phyloP scores from a whole-genome alignment of 2,329 filamentous ascomycete genomes.

The Cercospora brassicicola region DNA sequence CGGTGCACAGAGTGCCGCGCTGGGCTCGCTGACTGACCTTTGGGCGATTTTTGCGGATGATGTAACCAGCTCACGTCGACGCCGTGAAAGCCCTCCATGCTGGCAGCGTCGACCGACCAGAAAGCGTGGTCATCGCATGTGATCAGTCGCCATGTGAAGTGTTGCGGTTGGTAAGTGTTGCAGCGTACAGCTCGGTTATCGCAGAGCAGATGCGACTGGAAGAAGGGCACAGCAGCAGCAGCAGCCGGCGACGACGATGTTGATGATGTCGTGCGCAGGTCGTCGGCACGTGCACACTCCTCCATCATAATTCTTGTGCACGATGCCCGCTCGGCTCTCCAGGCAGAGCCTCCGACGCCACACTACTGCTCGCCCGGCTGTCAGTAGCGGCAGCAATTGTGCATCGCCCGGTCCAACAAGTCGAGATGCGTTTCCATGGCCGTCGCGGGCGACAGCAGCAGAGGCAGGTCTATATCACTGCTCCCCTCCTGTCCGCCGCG shows the following conservation, averaged over 20 bases:
- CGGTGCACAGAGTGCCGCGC: neutral
- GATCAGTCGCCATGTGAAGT: slow-evolving; percentile 21
- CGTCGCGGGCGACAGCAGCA: neutral
- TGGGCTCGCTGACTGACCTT: slow-evolving; percentile 18
- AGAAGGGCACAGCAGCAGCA: neutral
- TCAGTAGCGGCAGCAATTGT: neutral
- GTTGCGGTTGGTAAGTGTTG: neutral
- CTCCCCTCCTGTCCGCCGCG: neutral
- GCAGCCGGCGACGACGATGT: neutral
- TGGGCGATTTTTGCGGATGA: slow-evolving; percentile 20
- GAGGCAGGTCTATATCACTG: neutral
- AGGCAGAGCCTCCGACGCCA: neutral
- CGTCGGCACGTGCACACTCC: neutral
- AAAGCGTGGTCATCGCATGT: slow-evolving; percentile 18
- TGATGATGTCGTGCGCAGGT: neutral
- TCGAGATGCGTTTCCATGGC: neutral
- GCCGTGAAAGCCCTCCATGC: slow-evolving; percentile 30
- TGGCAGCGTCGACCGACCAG: slow-evolving; percentile 19
- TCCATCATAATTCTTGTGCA: neutral
- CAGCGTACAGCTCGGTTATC: neutral
- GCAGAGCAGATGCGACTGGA: slow-evolving; percentile 7
- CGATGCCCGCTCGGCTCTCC: neutral
- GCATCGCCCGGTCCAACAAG: neutral
- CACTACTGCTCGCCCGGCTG: neutral
- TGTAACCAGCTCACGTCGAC: slow-evolving; percentile 29